These are phyloP conservation scores for Jaapia argillacea DNA, from an alignment of 768 basidiomycete species.

Conservation along the genomic window DNA sequence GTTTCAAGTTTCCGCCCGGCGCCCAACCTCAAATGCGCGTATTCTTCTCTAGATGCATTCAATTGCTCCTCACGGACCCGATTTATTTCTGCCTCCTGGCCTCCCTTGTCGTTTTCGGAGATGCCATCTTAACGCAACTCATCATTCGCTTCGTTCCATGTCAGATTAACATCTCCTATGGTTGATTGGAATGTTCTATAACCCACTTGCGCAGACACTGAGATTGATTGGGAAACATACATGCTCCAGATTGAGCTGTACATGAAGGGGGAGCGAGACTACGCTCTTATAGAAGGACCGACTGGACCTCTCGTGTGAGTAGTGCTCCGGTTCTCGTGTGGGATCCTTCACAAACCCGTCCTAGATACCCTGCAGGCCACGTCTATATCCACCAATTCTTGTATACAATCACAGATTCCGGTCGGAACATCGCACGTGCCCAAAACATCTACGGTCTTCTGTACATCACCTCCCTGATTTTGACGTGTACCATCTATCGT, in stretches of 20 bases:
- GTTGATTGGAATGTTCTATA: constrained; percentile 8
- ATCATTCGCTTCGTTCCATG: constrained; percentile 80
- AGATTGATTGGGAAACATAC: constrained; percentile 98
- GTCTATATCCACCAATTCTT: constrained; percentile 73
- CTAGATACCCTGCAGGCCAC: constrained; percentile 92
- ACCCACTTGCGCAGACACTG: constrained; percentile 60
- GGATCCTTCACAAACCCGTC: neutral
- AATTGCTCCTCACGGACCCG: constrained; percentile 38
- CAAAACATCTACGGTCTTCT: constrained; percentile 74
- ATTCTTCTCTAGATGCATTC: constrained; percentile 5
- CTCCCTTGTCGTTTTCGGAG: constrained; percentile 54
- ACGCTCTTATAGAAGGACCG: constrained; percentile 73
- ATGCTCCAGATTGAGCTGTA: constrained; percentile 81
- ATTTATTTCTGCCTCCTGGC: constrained; percentile 62
- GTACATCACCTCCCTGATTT: constrained; percentile 55
- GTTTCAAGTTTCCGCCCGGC: neutral
- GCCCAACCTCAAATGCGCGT: neutral
- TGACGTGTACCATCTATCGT: constrained; percentile 63
- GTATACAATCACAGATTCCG: constrained; percentile 50
- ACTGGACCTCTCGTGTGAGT: constrained; percentile 89
- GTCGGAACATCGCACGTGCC: constrained; percentile 46
- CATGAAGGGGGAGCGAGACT: constrained; percentile 74
- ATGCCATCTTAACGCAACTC: constrained; percentile 69
- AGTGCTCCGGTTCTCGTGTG: neutral
- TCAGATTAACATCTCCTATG: constrained; percentile 28